Base-by-base conservation (phyloP, 1,284 basidiomycete species). In the Cystobasidium sp. region DNA sequence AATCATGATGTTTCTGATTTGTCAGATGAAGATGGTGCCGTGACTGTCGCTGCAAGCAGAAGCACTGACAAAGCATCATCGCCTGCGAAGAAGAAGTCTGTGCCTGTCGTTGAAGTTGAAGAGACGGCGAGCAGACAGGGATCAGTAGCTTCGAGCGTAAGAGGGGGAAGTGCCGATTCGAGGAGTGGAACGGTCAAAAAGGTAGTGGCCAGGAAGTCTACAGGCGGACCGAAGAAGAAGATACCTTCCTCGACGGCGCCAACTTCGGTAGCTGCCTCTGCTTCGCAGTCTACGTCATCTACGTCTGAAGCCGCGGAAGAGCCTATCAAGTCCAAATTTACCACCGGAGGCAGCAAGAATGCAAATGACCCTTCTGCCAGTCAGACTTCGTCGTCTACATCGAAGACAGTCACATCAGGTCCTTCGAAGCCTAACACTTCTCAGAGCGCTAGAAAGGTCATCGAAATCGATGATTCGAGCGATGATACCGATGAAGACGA, bases 381-480 rank as follows among this genome's bases (percentile, higher is more conserved):
- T 18, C 37, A 63, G 7, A 7, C 37, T 6, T 20, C 61, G 8
- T 41, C 61, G 43, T 24, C 43, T 18, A 16, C 12, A 49, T 3
- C 44, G 20, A 49, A 20, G 16, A 63, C 56, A 43, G 9, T 6
- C 6, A 39, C n/a, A 12, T 14, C n/a, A 10, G n/a, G 47, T 7
- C 7, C 44, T 22, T 10, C 31, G 44, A 63, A 63, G 44, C 6
- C 37, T 18, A 7, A 12, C 6, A 9, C 61, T 6, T 47, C 43
- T 14, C 43, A 63, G 24, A 7, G 6, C 9, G 14, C 56, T 7
- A 39, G 56, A 18, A 59, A 31, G 18, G 22, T 63, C 14, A 63
- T 63, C 61, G 61, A 63, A 37, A 63, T 63, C n/a, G 61, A 61
- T 20, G 59, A 63, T 41, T 63, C 61, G 18, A 63, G 61, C n/a